Evolutionary conservation across 2,329 filamentous ascomycete genomes (phyloP), one percentile per base, ranked within the genome.

Genomic region (Penicillium sp.): DNA sequence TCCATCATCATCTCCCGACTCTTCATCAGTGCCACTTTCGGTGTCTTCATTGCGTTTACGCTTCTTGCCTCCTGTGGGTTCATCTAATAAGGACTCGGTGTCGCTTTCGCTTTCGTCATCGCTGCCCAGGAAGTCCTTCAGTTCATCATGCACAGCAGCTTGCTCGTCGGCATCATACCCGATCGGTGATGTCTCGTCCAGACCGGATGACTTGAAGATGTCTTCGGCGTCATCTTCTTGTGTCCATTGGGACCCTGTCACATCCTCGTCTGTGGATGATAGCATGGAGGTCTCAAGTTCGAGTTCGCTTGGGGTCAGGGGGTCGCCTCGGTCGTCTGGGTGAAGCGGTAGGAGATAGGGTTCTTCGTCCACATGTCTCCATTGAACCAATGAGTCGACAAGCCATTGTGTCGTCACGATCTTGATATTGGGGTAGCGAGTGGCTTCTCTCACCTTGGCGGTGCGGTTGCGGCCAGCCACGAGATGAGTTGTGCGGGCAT

Each of bases 331-430:
- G 63, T 91, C 88, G 17, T 86, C 83, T 0, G 88, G 85, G 49
- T 91, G 86, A 2, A 91, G 81, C n/a, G 88, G 81, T 44, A 96
- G 82, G n/a, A 89, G 78, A 67, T 93, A 96, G 0, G 88, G 87
- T 2, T 80, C 80, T 71, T 97, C 92, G 53, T 94, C 86, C 11
- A 95, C 78, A 54, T 84, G 87, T 60, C 83, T 80, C 94, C 94
- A 99, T 70, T 88, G 88, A 26, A 86, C 88, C 60, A 97, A 85
- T 53, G 88, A 95, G 63, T 92, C 88, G 31, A 87, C 82, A 30
- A 99, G 84, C 94, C 94, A 99, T 66, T 90, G 86, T 50, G 91
- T 89, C 64, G 88, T 91, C 45, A 99, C 94, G 56, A 99, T 96
- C 71, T 91, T 92, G 73, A 97, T 89, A 16, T 85, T 84, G 0